phyloP scores from a whole-genome alignment of 305 asterid genomes.

The Fraxinus albicans region DNA sequence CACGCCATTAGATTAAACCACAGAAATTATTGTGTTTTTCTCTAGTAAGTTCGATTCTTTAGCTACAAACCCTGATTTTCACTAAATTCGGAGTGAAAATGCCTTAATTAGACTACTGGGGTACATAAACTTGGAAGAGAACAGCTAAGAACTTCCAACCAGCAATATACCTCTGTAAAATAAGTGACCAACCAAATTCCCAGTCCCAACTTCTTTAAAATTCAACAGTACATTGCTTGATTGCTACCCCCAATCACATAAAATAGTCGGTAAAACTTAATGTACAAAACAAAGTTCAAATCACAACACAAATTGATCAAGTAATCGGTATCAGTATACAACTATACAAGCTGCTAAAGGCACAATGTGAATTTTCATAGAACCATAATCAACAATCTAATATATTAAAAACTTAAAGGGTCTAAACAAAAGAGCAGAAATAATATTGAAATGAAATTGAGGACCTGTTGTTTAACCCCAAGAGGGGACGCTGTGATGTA shows the following conservation, averaged over 20 bases:
- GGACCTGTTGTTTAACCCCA: constrained; percentile 74
- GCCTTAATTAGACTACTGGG: neutral
- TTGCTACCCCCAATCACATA: neutral
- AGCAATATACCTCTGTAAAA: neutral
- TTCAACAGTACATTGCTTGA: neutral
- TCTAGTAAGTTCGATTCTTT: neutral
- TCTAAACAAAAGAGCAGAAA: neutral
- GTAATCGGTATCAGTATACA: neutral
- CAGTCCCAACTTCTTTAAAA: neutral
- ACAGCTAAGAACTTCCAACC: neutral
- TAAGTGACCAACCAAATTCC: neutral
- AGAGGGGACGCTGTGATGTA: constrained; percentile 83
- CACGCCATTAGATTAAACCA: neutral
- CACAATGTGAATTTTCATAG: neutral
- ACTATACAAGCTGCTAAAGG: neutral
- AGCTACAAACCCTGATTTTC: neutral
- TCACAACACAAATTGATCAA: neutral
- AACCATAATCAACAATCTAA: neutral
- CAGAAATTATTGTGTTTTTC: too few relatives aligned
- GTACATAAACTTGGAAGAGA: neutral
- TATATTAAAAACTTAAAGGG: neutral
- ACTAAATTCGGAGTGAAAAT: neutral
- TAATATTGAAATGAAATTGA: constrained; percentile 5
- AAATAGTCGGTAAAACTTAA: neutral
- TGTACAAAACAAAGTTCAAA: neutral